Conservation (phyloP, 805 yeast genomes). For the Starmerella powellii region DNA sequence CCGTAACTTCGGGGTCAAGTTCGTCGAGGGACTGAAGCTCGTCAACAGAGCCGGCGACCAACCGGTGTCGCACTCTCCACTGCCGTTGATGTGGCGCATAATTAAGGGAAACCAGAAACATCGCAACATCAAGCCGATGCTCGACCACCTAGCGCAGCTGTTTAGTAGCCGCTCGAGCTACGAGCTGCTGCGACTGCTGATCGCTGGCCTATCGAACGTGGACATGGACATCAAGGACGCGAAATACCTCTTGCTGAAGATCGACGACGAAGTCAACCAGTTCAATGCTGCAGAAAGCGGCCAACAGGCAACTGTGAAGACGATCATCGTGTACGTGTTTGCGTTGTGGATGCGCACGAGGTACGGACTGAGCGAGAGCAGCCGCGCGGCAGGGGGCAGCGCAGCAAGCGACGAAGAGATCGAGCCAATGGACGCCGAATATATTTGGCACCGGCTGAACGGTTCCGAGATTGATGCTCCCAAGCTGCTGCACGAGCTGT, state of each 20-base stretch:
- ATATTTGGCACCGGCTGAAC: not conserved
- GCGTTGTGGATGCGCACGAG: constrained; percentile 13
- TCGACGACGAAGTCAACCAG: constrained; percentile 5
- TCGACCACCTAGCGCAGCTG: constrained; percentile 1
- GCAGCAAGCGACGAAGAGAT: constrained; percentile 1
- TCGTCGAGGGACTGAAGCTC: constrained; percentile 9
- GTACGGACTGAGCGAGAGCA: constrained; percentile 5
- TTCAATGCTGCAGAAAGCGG: constrained; percentile 6
- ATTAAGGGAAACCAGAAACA: not conserved
- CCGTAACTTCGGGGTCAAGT: constrained; percentile 4
- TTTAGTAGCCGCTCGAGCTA: not conserved
- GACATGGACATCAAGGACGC: constrained; percentile 11
- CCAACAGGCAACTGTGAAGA: not conserved
- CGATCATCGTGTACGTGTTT: constrained; percentile 7
- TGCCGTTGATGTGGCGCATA: constrained; percentile 4
- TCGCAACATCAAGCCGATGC: constrained; percentile 2
- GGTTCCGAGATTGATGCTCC: not conserved
- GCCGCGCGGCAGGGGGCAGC: not conserved
- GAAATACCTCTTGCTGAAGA: constrained; percentile 1
- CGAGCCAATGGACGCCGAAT: constrained; percentile 6
- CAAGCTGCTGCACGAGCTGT: not conserved
- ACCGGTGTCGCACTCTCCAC: not conserved
- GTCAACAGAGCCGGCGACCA: not conserved
- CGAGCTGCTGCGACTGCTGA: not conserved
- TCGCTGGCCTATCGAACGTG: constrained; percentile 5